phyloP scores from a whole-genome alignment of 2,329 filamentous ascomycete genomes.

The Epichloe gansuensis region DNA sequence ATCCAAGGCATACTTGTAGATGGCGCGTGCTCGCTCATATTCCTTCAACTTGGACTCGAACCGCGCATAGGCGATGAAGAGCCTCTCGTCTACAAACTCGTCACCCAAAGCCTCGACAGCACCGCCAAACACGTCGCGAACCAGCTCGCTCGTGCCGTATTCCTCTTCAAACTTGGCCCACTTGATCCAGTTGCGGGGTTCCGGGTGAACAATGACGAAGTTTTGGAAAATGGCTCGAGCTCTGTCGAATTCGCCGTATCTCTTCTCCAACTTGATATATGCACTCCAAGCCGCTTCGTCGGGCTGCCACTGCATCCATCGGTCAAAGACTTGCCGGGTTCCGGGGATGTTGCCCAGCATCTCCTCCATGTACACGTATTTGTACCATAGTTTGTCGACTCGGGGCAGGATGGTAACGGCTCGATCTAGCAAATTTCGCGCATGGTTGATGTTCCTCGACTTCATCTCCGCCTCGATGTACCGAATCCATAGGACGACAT shows the following conservation, averaged over 20 bases:
- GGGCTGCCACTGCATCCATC: slow-evolving; percentile 98
- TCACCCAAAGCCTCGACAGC: slow-evolving; percentile 85
- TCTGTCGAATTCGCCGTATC: slow-evolving; percentile 82
- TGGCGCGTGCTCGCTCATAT: slow-evolving; percentile 82
- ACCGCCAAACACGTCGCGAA: slow-evolving; percentile 79
- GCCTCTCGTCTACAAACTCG: slow-evolving; percentile 88
- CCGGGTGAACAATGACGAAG: slow-evolving; percentile 86
- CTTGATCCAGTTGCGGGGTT: slow-evolving; percentile 95
- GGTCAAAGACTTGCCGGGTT: slow-evolving; percentile 85
- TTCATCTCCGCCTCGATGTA: slow-evolving; percentile 98
- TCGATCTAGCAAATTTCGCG: slow-evolving; percentile 83
- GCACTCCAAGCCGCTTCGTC: slow-evolving; percentile 91
- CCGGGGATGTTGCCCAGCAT: slow-evolving; percentile 89
- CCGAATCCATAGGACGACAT: slow-evolving; percentile 75
- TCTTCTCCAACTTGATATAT: slow-evolving; percentile 94
- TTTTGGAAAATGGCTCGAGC: slow-evolving; percentile 82
- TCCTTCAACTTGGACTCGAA: slow-evolving; percentile 94
- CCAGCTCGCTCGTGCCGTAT: slow-evolving; percentile 78
- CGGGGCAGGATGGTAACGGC: slow-evolving; percentile 86
- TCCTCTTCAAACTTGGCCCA: slow-evolving; percentile 98
- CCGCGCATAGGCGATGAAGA: slow-evolving; percentile 91
- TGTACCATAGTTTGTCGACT: slow-evolving; percentile 97
- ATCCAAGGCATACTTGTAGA: slow-evolving; percentile 94
- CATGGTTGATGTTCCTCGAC: slow-evolving; percentile 84
- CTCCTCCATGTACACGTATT: slow-evolving; percentile 98